phyloP scores from a whole-genome alignment of 352 stramenopile species.

The Blastocystis sp. region DNA sequence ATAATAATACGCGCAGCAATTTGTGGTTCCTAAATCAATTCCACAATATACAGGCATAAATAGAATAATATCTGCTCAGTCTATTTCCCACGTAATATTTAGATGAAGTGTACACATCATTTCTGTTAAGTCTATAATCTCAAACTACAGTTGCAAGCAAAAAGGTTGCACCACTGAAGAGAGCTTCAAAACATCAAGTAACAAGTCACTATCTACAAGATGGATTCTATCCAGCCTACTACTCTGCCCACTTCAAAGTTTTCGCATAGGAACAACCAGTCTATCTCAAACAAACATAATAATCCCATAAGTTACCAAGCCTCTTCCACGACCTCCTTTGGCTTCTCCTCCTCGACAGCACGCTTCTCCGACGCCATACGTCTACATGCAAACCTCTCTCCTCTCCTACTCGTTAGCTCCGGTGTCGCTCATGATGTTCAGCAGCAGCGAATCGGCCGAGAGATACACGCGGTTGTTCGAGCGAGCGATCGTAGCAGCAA shows the following conservation, averaged over 20 bases:
- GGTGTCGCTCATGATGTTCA: conserved; percentile 51
- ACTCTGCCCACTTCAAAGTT: neutral
- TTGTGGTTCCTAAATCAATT: conserved; percentile 40
- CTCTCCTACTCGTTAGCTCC: neutral
- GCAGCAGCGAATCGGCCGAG: conserved; percentile 18
- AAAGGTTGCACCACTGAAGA: too few relatives aligned
- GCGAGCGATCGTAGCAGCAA: conserved; percentile 86
- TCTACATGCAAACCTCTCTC: neutral
- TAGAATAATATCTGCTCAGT: neutral
- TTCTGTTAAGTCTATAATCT: too few relatives aligned
- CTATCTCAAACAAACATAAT: neutral
- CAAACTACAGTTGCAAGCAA: too few relatives aligned
- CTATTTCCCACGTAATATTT: neutral
- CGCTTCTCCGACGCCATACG: neutral
- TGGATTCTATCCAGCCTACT: too few relatives aligned
- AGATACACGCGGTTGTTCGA: conserved; percentile 92
- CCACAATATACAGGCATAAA: neutral
- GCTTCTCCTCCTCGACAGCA: neutral
- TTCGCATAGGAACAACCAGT: neutral
- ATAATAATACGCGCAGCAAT: neutral
- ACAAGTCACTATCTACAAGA: too few relatives aligned
- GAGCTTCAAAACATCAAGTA: too few relatives aligned
- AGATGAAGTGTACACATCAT: neutral
- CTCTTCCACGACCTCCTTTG: neutral
- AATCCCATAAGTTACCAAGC: neutral